Conservation (phyloP, 2,329 filamentous ascomycete genomes). For the Cryphonectria nitschkei region DNA sequence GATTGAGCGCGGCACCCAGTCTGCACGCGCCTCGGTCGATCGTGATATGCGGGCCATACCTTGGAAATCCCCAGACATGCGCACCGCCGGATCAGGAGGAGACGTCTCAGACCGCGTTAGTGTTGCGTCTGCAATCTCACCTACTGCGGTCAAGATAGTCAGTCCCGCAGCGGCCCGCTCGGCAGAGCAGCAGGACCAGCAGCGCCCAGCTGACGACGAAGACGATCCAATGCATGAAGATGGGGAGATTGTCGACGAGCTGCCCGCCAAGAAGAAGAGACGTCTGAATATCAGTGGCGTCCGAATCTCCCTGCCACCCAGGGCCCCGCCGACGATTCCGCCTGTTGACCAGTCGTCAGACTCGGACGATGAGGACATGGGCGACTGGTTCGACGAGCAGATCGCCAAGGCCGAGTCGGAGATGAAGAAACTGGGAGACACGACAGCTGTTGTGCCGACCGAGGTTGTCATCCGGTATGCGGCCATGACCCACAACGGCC, state of each 20-base stretch:
- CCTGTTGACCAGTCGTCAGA: conserved; percentile 53
- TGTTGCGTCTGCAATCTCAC: conserved; percentile 27
- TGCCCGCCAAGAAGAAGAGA: conserved; percentile 31
- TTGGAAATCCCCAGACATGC: conserved; percentile 31
- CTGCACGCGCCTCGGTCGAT: conserved; percentile 39
- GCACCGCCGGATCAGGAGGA: not conserved
- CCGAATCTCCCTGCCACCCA: conserved; percentile 46
- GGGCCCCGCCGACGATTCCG: conserved; percentile 35
- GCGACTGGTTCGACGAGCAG: conserved; percentile 57
- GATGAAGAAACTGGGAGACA: conserved; percentile 49
- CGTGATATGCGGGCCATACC: conserved; percentile 33
- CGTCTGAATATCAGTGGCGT: conserved; percentile 39
- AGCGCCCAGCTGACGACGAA: not conserved
- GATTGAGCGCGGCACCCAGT: conserved; percentile 45
- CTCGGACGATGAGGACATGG: conserved; percentile 62
- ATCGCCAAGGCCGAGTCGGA: conserved; percentile 56
- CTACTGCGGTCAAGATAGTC: conserved; percentile 24
- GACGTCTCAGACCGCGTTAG: conserved; percentile 28
- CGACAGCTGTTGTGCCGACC: conserved; percentile 43
- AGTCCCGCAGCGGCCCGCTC: conserved; percentile 27
- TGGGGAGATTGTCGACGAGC: conserved; percentile 26
- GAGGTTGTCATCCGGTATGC: conserved; percentile 52
- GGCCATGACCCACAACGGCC: conserved; percentile 51
- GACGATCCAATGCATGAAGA: conserved; percentile 24
- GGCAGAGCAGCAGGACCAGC: conserved; percentile 18